A percentile compares a stretch with the other conserved stretches of the same genome.
phyloP scores from a whole-genome alignment of 805 yeast species.

The Blastobotrys robertii region DNA sequence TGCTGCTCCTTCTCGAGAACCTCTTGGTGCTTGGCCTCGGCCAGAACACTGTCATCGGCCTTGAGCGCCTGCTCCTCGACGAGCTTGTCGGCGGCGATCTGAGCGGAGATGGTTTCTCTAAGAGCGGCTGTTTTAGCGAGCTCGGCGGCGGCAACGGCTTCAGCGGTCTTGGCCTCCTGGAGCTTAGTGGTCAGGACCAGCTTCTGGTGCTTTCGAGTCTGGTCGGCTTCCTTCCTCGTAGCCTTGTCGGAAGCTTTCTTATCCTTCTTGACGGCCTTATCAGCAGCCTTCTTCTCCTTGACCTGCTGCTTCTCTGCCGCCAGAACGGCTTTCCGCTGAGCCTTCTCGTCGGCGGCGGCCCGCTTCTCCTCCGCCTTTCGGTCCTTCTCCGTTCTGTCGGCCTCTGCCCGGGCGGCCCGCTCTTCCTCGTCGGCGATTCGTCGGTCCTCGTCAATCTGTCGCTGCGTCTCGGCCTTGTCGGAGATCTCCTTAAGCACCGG shows the following conservation, averaged over 20 bases:
- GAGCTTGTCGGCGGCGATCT: slow-evolving; percentile 15
- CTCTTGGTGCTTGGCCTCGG: slow-evolving; percentile 1
- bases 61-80: slow-evolving; percentile 3
- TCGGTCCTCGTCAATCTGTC: slow-evolving; percentile 43
- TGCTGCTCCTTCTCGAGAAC: slow-evolving; percentile 14
- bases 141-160: slow-evolving; percentile 21
- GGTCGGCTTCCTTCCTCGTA: slow-evolving; percentile 9
- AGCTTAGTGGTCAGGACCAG: slow-evolving; percentile 15
- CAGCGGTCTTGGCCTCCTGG: slow-evolving; percentile 19
- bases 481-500: slow-evolving; percentile 75
- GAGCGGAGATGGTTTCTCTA: slow-evolving; percentile 18
- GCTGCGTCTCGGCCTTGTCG: slow-evolving; percentile 59
- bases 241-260: slow-evolving; percentile 17
- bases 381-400: slow-evolving; percentile 10
- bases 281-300: slow-evolving; percentile 17
- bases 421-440: slow-evolving; percentile 27
- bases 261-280: slow-evolving; percentile 15
- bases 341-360: slow-evolving; percentile 16
- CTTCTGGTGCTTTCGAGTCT: slow-evolving; percentile 11
- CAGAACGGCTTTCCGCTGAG: slow-evolving; percentile 8
- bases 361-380: slow-evolving; percentile 20
- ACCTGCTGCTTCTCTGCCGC: slow-evolving; percentile 11
- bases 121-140: slow-evolving; percentile 14
- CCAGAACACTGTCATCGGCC: slow-evolving; percentile 3
- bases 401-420: slow-evolving; percentile 9